Evolutionary conservation across 78 protist genomes (phyloP).

Genomic region (Dictyostelium intermedium): DNA sequence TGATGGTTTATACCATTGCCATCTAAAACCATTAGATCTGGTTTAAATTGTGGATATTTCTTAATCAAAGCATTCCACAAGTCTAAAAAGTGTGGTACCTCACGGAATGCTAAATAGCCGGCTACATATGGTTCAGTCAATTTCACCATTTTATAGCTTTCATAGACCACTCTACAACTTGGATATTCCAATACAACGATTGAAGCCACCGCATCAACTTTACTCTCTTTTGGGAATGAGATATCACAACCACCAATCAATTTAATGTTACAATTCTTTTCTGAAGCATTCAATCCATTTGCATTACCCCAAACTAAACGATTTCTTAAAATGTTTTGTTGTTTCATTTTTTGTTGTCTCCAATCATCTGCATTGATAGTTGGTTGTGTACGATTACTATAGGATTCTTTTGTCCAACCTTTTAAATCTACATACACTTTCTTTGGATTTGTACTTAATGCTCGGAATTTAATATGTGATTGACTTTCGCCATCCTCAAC

Average conservation of each 20-base stretch:
- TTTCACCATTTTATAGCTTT: conserved; percentile 71
- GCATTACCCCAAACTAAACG: not conserved
- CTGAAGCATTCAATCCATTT: not conserved
- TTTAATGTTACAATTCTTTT: not conserved
- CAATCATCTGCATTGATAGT: not conserved
- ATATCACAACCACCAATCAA: conserved; percentile 86
- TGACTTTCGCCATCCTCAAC: not conserved
- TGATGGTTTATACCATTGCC: conserved; percentile 91
- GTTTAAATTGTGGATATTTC: conserved; percentile 73
- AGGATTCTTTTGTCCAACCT: conserved; percentile 26
- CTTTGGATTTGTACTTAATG: not conserved
- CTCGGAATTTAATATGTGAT: not conserved
- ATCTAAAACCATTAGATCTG: conserved; percentile 84
- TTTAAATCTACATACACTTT: not conserved
- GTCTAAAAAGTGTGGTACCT: conserved; percentile 78
- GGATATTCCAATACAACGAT: conserved; percentile 82
- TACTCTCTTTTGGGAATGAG: conserved; percentile 76
- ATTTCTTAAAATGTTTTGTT: not conserved
- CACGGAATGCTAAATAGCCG: conserved; percentile 91
- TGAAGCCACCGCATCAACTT: conserved; percentile 83
- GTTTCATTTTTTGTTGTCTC: not conserved
- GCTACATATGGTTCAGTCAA: conserved; percentile 84
- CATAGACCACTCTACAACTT: conserved; percentile 60
- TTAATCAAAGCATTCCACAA: conserved; percentile 40
- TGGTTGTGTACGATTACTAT: not conserved